Conservation (phyloP, 148 eudicot genomes). For the Selenicereus undatus region DNA sequence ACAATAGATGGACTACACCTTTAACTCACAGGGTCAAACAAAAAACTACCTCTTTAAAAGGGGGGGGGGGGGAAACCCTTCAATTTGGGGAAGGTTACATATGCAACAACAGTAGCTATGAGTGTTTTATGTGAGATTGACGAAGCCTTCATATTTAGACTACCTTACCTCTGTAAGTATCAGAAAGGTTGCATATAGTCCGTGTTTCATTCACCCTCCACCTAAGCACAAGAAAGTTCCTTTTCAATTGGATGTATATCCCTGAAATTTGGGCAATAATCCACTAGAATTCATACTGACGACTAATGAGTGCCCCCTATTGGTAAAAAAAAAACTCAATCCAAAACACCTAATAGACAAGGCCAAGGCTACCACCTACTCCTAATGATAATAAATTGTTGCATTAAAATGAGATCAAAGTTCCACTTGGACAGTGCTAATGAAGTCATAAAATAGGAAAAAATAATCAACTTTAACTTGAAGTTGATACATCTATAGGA, state of each 20-base stretch:
- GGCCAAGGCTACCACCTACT: slow-evolving; percentile 2
- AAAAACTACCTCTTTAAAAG: not conserved
- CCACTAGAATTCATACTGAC: not conserved
- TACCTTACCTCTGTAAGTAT: too few relatives aligned
- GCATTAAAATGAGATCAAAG: slow-evolving; percentile 11
- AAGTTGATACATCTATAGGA: not conserved
- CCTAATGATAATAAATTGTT: not conserved
- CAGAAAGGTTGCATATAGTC: too few relatives aligned
- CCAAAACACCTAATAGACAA: not conserved
- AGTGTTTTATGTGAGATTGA: not conserved
- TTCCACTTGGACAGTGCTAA: slow-evolving; percentile 9
- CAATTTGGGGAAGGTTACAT: not conserved
- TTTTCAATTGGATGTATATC: not conserved
- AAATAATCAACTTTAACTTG: slow-evolving; percentile 14
- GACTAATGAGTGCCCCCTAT: not conserved
- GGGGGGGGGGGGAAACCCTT: not conserved
- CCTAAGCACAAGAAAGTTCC: not conserved
- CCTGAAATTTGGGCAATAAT: not conserved
- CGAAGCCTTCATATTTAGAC: too few relatives aligned
- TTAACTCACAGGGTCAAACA: not conserved
- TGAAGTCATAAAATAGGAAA: not conserved
- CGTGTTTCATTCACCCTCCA: not conserved
- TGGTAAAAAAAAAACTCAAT: not conserved
- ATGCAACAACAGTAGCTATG: not conserved
- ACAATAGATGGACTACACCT: not conserved